These are phyloP conservation scores for Geotrichum klebahnii DNA, from an alignment of 1,139 yeast genomes.

Conservation along the genomic window DNA sequence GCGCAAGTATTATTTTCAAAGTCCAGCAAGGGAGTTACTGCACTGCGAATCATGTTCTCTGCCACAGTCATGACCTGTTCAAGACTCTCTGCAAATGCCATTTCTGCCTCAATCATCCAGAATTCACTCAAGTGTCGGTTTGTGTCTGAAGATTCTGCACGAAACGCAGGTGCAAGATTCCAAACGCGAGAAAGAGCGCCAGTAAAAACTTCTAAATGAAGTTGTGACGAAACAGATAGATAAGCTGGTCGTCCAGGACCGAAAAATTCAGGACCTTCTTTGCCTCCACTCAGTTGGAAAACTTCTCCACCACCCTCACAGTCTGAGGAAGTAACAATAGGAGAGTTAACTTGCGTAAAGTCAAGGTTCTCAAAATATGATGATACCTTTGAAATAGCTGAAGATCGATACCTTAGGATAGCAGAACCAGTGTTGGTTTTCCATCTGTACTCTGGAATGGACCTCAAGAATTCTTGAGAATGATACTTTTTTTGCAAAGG, in stretches of 20 bases:
- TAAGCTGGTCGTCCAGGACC: slow-evolving; percentile 55
- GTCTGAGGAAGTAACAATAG: slow-evolving; percentile 80
- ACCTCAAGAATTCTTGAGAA: slow-evolving; percentile 60
- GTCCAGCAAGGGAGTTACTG: slow-evolving; percentile 43
- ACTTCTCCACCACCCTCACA: slow-evolving; percentile 98
- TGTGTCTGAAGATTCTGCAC: slow-evolving; percentile 92
- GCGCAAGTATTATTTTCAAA: slow-evolving; percentile 32
- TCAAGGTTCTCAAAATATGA: slow-evolving; percentile 52
- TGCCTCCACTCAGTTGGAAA: slow-evolving; percentile 49
- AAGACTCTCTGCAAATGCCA: slow-evolving; percentile 60
- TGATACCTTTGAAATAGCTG: slow-evolving; percentile 52
- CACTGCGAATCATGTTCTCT: slow-evolving; percentile 62
- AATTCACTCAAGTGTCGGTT: slow-evolving; percentile 89
- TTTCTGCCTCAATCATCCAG: slow-evolving; percentile 96
- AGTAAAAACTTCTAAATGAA: slow-evolving; percentile 80
- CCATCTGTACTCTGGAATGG: slow-evolving; percentile 73
- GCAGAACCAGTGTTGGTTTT: slow-evolving; percentile 63
- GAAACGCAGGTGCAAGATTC: slow-evolving; percentile 85
- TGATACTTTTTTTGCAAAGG: slow-evolving; percentile 83
- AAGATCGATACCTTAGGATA: slow-evolving; percentile 67
- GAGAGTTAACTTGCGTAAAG: slow-evolving; percentile 76
- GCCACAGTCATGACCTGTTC: slow-evolving; percentile 60
- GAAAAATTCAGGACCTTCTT: slow-evolving; percentile 48
- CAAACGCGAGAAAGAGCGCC: slow-evolving; percentile 77
- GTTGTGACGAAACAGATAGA: slow-evolving; percentile 85